phyloP scores from a whole-genome alignment of 164 flowering plant species.

The Magnolia officinalis region DNA sequence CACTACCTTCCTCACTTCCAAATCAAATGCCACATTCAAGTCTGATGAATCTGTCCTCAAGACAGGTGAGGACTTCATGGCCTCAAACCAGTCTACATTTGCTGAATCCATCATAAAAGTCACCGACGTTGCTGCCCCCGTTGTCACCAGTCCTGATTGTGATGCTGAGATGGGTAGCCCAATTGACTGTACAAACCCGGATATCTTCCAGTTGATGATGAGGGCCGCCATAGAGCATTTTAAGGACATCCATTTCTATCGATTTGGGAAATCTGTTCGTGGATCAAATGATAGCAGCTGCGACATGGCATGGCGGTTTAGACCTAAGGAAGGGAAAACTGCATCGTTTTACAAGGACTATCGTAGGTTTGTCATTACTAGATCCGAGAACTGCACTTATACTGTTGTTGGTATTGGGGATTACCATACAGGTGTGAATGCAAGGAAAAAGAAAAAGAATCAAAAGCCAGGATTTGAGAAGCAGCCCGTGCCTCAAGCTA shows the following conservation, averaged over 20 bases:
- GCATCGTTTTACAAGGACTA: slow-evolving; percentile 85
- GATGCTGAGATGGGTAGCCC: slow-evolving; percentile 34
- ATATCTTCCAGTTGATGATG: slow-evolving; percentile 84
- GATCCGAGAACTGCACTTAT: slow-evolving; percentile 55
- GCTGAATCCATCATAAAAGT: slow-evolving; percentile 41
- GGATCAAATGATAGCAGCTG: slow-evolving; percentile 63
- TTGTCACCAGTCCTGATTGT: slow-evolving; percentile 26
- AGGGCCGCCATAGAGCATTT: slow-evolving; percentile 61
- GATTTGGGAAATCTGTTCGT: slow-evolving; percentile 74
- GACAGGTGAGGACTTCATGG: slow-evolving; percentile 83
- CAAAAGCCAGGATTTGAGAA: slow-evolving; percentile 50
- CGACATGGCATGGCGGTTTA: slow-evolving; percentile 95
- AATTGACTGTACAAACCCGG: slow-evolving; percentile 68
- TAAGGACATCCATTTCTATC: slow-evolving; percentile 77
- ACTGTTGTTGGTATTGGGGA: slow-evolving; percentile 64
- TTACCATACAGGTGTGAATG: slow-evolving; percentile 80
- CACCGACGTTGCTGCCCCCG: slow-evolving; percentile 44
- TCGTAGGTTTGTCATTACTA: slow-evolving; percentile 58
- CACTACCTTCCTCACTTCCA: slow-evolving; percentile 61
- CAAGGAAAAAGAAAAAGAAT: slow-evolving; percentile 80
- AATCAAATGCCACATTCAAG: slow-evolving; percentile 71
- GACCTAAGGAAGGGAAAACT: slow-evolving; percentile 87
- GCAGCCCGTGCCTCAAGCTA: neutral
- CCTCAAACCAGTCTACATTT: slow-evolving; percentile 58
- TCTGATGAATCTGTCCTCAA: slow-evolving; percentile 59